phyloP scores from a whole-genome alignment of 2,329 filamentous ascomycete species.

The Beauveria pseudobassiana region DNA sequence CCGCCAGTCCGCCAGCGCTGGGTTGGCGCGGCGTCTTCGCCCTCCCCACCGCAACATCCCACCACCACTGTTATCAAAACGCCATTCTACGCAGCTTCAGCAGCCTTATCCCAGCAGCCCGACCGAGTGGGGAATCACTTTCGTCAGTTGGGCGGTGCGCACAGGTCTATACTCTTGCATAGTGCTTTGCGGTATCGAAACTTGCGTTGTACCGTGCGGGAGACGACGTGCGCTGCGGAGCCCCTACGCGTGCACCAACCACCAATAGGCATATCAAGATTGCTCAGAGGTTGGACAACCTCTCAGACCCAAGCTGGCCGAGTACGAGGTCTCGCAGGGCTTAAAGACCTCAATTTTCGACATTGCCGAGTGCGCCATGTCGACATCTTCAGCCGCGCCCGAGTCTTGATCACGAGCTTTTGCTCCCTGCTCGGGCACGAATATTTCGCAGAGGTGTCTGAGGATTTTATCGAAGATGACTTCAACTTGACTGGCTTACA shows the following conservation, averaged over 20 bases:
- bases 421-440: constrained; percentile 94
- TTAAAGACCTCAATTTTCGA: neutral
- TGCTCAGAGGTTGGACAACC: neutral
- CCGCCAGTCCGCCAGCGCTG: constrained; percentile 4
- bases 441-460: constrained; percentile 97
- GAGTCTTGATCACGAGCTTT: constrained; percentile 98
- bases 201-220: neutral
- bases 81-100: constrained; percentile 7
- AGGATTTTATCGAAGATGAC: constrained; percentile 99
- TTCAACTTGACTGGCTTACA: constrained; percentile 97
- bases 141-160: neutral
- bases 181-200: neutral
- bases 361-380: constrained; percentile 34
- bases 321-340: neutral
- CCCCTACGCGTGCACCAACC: constrained; percentile 3
- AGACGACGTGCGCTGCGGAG: constrained; percentile 7
- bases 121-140: neutral
- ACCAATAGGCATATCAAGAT: neutral
- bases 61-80: constrained; percentile 8
- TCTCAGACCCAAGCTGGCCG: neutral
- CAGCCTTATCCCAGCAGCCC: constrained; percentile 9
- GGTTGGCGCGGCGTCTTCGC: constrained; percentile 3
- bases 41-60: constrained; percentile 13
- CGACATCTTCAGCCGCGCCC: constrained; percentile 51
- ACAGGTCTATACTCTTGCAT: neutral